phyloP scores from a whole-genome alignment of 2,329 filamentous ascomycete species.

The Neoscytalidium dimidiatum region DNA sequence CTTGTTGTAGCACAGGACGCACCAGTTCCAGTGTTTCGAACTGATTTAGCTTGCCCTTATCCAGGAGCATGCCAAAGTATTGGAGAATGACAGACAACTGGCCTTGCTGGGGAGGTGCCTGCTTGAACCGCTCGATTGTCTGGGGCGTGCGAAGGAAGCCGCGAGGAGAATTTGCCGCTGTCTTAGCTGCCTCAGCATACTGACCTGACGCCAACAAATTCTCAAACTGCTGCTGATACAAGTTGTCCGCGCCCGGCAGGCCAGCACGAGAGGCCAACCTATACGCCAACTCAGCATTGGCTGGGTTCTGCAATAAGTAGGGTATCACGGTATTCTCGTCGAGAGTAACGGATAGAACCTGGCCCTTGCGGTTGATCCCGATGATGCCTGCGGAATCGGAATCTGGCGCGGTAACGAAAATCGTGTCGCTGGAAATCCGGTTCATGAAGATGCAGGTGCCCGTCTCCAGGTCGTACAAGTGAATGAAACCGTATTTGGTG shows the following conservation, averaged over 20 bases:
- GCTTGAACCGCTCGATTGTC: slow-evolving; percentile 96
- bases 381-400: slow-evolving; percentile 83
- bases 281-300: slow-evolving; percentile 89
- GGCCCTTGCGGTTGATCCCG: slow-evolving; percentile 95
- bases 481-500: slow-evolving; percentile 98
- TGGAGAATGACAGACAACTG: slow-evolving; percentile 94
- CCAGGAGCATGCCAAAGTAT: slow-evolving; percentile 95
- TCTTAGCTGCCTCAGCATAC: slow-evolving; percentile 87
- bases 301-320: slow-evolving; percentile 94
- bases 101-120: slow-evolving; percentile 74
- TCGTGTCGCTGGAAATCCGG: slow-evolving; percentile 97
- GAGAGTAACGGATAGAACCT: slow-evolving; percentile 90
- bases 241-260: slow-evolving; percentile 87
- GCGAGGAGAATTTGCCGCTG: slow-evolving; percentile 92
- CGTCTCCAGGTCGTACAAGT: slow-evolving; percentile 96
- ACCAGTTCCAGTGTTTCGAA: slow-evolving; percentile 94
- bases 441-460: slow-evolving; percentile 99
- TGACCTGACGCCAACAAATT: slow-evolving; percentile 77
- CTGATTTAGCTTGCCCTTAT: slow-evolving; percentile 90
- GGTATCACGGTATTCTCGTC: slow-evolving; percentile 90
- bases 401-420: slow-evolving; percentile 91
- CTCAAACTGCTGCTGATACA: slow-evolving; percentile 93
- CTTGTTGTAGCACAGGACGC: slow-evolving; percentile 87
- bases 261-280: slow-evolving; percentile 95
- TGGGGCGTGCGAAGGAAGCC: slow-evolving; percentile 93